phyloP scores from a whole-genome alignment of 495 filamentous ascomycete genomes.

The Sordaria brevicollis region DNA sequence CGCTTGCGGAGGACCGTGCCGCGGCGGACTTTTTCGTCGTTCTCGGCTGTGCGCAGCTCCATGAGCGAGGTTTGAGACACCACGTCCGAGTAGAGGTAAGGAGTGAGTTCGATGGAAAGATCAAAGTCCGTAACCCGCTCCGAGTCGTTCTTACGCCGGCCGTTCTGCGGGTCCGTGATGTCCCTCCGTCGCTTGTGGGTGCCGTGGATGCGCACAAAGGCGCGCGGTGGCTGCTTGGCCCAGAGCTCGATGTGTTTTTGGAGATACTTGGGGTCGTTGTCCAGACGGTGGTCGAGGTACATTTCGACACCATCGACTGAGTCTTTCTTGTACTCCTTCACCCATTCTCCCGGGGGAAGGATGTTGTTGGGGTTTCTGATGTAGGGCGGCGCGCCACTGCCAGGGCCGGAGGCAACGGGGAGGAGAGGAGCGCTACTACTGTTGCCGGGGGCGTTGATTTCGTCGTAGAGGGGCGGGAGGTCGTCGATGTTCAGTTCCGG shows the following conservation, averaged over 20 bases:
- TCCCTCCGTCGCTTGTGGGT: constrained; percentile 37
- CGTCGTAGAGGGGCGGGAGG: constrained; percentile 26
- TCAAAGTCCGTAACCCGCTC: constrained; percentile 40
- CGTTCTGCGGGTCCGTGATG: constrained; percentile 15
- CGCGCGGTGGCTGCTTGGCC: constrained; percentile 33
- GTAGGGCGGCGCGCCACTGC: not conserved
- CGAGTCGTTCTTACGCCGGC: constrained; percentile 27
- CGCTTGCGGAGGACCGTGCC: constrained; percentile 30
- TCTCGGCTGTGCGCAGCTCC: constrained; percentile 26
- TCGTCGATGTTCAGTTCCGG: constrained; percentile 22
- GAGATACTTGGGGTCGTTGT: constrained; percentile 30
- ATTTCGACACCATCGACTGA: constrained; percentile 20
- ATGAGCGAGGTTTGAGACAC: constrained; percentile 16
- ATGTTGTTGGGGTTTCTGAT: not conserved
- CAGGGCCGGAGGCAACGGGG: not conserved
- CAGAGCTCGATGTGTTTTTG: constrained; percentile 32
- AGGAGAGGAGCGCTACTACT: constrained; percentile 17
- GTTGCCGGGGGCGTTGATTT: constrained; percentile 8
- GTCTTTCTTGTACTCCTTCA: constrained; percentile 12
- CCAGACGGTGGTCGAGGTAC: constrained; percentile 28
- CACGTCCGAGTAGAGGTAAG: constrained; percentile 35
- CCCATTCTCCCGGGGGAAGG: not conserved
- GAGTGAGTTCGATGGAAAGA: constrained; percentile 39
- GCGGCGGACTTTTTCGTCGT: constrained; percentile 29
- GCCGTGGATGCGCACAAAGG: constrained; percentile 36